Evolutionary conservation across 2,329 filamentous ascomycete species (phyloP), one percentile per base, ranked within the genome.

Genomic region (Pleoardoris graminearum): DNA sequence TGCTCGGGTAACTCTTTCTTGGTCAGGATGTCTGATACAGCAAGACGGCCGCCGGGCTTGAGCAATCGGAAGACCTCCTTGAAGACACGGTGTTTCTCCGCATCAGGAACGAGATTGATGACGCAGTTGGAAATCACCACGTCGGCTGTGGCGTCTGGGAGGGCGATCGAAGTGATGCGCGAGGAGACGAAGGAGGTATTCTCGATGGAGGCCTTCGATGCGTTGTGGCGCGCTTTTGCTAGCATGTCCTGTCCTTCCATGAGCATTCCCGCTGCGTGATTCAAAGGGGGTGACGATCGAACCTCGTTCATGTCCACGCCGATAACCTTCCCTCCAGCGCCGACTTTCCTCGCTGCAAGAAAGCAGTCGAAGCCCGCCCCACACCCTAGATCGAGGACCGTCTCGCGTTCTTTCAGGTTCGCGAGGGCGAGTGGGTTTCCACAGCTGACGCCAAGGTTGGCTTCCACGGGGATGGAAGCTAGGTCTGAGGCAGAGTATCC

Each of bases 231-330:
- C 3, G 82, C 82, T 44, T 77, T 75, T 5, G 71, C 66, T 7
- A 85, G 74, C 82, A 86, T 86, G 55, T 81, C 76, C 81, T 84
- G 12, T 22, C 3, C 36, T 14, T 19, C 17, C 19, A 22, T 23
- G 10, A 38, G 17, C 5, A 22, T 11, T 14, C 8, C 17, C 5
- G 6, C 19, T 14, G 17, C 7, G 4, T 2, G 5, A 37, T 14
- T 22, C 8, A 22, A 14, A 3, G 19, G 7, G 21, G 36, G 10
- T 3, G 16, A 19, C 4, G 7, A 21, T 12, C 17, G 17, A 16
- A 80, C 82, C 68, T 82, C 76, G 57, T 80, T 85, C 79, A 86
- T 85, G 59, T 86, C 83, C 4, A 86, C 71, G 7, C 83, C 84
- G 43, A 85, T 79, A 3, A 74, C 80, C 23, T 70, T 76, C 1